Base-by-base conservation (phyloP, 495 filamentous ascomycete species). In the Cercophora sp. region DNA sequence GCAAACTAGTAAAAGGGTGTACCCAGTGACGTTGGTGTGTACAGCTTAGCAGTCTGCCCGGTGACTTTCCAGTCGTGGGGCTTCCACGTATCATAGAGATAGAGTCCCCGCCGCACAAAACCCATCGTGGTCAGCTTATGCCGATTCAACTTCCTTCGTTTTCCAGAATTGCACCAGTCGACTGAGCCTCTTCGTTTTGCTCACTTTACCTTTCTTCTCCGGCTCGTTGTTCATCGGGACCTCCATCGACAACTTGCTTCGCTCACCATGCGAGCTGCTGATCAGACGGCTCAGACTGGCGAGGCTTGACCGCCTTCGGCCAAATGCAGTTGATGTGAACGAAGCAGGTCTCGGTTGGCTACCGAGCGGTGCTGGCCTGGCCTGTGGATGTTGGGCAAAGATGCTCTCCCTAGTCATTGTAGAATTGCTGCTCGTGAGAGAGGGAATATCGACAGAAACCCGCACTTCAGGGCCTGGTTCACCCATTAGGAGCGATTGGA, bases 151-250 rank as follows among this genome's bases (percentile, higher is more conserved):
- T 10, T 68, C 69, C 40, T 75, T 78, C 3, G 78, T 68, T 64
- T 85, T 89, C 86, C 87, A 93, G 61, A 93, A 94, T 50, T 87
- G 84, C 81, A 93, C 84, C 62, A 93, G 72, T 29, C 86, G 83
- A 63, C 87, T 89, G 31, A 95, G 71, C 29, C 88, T 80, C 57
- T 83, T 88, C 19, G 82, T 77, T 67, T 86, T 79, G 68, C 77
- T 92, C 59, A 78, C 79, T 65, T 85, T 90, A 13, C 73, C 58
- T 48, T 76, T 77, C 68, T 80, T 85, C 47, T 87, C 83, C 11
- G 71, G 67, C 37, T 78, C 72, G 25, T 76, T 74, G n/a, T 78
- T 72, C 51, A 65, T 53, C 5, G 72, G 52, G 19, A 78, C 83
- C 54, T 90, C 88, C 59, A 91, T 84, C 22, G 82, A 85, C 20